These are phyloP conservation scores for Kitagawia praeruptora DNA, from an alignment of 129 eudicot species.

Conservation along the genomic window DNA sequence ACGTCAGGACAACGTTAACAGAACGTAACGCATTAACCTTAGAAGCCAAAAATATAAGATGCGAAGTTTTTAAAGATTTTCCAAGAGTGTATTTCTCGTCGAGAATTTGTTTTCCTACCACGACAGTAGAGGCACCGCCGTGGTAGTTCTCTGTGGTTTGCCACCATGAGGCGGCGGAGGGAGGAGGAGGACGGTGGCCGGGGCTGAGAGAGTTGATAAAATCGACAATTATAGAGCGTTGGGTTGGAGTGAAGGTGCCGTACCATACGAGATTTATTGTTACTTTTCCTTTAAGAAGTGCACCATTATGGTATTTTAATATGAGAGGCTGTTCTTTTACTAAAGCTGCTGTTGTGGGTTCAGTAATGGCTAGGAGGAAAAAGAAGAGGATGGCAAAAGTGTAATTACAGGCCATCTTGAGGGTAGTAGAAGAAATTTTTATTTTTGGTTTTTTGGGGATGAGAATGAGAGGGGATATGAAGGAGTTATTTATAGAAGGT, in stretches of 20 bases:
- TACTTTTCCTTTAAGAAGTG: constrained; percentile 49
- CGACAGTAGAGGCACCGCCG: constrained; percentile 30
- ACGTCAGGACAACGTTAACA: constrained; percentile 49
- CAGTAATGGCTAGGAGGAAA: not conserved
- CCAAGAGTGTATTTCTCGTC: constrained; percentile 52
- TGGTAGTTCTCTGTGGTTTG: constrained; percentile 45
- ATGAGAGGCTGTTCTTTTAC: constrained; percentile 38
- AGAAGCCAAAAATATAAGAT: constrained; percentile 42
- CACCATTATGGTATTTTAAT: constrained; percentile 62
- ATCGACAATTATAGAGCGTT: constrained; percentile 42
- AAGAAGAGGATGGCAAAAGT: not conserved
- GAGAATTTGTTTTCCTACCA: constrained; percentile 45
- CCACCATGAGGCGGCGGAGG: constrained; percentile 83
- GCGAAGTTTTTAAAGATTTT: constrained; percentile 38
- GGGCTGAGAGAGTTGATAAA: constrained; percentile 47
- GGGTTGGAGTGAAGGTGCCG: constrained; percentile 48
- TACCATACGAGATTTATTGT: constrained; percentile 78
- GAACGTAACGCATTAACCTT: constrained; percentile 19
- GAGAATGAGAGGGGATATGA: not conserved
- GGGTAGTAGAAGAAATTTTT: not conserved
- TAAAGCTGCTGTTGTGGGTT: constrained; percentile 12
- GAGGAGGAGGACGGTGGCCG: constrained; percentile 12
- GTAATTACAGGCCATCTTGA: not conserved
- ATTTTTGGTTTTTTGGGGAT: not conserved
- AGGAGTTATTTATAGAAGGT: not conserved